Evolutionary conservation across 2,329 filamentous ascomycete species (phyloP).

Genomic region (Harringtonia aguacate): DNA sequence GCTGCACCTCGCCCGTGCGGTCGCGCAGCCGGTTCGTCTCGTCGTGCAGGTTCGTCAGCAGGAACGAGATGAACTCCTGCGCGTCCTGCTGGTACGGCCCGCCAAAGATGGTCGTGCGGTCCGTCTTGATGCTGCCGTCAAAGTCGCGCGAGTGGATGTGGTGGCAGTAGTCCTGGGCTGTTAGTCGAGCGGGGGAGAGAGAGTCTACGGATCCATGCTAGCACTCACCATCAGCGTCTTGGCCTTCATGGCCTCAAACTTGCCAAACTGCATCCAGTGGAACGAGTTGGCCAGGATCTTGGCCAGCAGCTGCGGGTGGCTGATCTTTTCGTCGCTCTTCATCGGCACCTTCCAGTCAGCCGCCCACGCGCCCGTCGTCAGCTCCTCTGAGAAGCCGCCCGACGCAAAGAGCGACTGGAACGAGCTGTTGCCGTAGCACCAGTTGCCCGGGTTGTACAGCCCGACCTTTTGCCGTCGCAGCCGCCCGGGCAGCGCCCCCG

Average conservation of each 20-base stretch:
- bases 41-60: constrained; percentile 72
- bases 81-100: constrained; percentile 78
- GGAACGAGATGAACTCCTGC: constrained; percentile 77
- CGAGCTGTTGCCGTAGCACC: constrained; percentile 88
- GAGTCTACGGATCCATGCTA: background rate
- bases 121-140: constrained; percentile 15
- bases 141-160: constrained; percentile 42
- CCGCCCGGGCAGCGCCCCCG: constrained; percentile 17
- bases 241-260: constrained; percentile 39
- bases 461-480: constrained; percentile 50
- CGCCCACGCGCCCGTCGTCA: constrained; percentile 50
- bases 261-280: constrained; percentile 42
- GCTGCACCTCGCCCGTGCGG: constrained; percentile 13
- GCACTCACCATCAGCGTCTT: constrained; percentile 45
- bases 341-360: constrained; percentile 55
- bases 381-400: constrained; percentile 52
- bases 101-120: constrained; percentile 47
- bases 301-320: constrained; percentile 47
- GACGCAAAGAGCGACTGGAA: constrained; percentile 77
- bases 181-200: background rate
- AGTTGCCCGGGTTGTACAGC: constrained; percentile 68
- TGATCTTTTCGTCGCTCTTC: constrained; percentile 46
- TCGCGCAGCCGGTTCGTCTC: constrained; percentile 63
- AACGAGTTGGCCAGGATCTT: constrained; percentile 49
- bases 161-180: constrained; percentile 52